Percentiles rank a stretch among this genome's conserved stretches.
Evolutionary conservation across 768 basidiomycete genomes (phyloP).

Genomic region (Pleurotus platypus): DNA sequence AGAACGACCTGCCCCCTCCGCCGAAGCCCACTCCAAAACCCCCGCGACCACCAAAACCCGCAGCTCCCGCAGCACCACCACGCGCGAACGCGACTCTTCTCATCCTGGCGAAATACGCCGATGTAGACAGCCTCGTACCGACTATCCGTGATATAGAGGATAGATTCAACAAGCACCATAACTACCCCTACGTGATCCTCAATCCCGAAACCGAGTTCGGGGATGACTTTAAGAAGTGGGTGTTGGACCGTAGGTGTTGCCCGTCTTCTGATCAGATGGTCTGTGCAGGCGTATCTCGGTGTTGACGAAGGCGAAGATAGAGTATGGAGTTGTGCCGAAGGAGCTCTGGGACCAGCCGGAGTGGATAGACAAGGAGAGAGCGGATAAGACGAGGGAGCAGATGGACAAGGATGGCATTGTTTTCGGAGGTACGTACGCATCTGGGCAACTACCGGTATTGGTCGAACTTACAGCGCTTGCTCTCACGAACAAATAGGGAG

Average conservation of each 20-base stretch:
- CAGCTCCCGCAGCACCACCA: background rate
- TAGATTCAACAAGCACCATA: slow-evolving; percentile 71
- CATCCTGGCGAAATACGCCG: slow-evolving; percentile 62
- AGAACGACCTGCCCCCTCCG: background rate
- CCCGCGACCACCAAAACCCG: background rate
- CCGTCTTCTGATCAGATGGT: too few species aligned
- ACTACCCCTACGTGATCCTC: slow-evolving; percentile 86
- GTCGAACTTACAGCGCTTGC: too few species aligned
- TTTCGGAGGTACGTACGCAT: slow-evolving; percentile 27
- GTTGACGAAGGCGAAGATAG: background rate
- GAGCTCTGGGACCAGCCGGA: slow-evolving; percentile 44
- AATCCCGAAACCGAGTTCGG: background rate
- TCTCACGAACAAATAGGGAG: background rate
- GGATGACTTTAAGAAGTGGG: slow-evolving; percentile 1
- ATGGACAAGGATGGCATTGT: slow-evolving; percentile 51
- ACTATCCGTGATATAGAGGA: slow-evolving; percentile 78
- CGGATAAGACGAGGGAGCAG: slow-evolving; percentile 49
- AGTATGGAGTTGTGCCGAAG: too few species aligned
- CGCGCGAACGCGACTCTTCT: slow-evolving; percentile 36
- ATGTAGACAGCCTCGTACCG: slow-evolving; percentile 50
- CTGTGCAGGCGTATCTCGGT: background rate
- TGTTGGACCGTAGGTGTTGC: too few species aligned
- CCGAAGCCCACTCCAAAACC: background rate
- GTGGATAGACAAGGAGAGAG: slow-evolving; percentile 70
- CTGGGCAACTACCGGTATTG: too few species aligned